These are phyloP conservation scores for Alternaria solani DNA, from an alignment of 2,329 filamentous ascomycete genomes.

Conservation along the genomic window DNA sequence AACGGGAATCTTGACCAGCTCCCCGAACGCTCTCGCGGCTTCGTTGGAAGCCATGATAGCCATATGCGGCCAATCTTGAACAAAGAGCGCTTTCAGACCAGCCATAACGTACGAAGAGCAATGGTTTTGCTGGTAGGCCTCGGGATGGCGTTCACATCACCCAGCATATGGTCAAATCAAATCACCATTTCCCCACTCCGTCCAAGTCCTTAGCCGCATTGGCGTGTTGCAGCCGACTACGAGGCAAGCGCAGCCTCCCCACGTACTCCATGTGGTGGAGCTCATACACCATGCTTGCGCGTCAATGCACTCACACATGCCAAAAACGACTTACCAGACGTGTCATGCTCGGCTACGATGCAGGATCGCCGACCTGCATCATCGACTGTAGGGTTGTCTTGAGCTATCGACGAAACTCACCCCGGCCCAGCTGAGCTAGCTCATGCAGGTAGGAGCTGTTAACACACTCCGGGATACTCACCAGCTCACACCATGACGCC, in stretches of 20 bases:
- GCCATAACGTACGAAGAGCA: background rate
- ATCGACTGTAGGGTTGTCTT: conserved; percentile 4
- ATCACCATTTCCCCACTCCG: conserved; percentile 2
- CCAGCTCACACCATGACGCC: conserved; percentile 6
- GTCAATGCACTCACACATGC: conserved; percentile 9
- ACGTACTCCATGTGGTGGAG: conserved; percentile 2
- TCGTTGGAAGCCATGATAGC: background rate
- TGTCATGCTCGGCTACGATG: conserved; percentile 4
- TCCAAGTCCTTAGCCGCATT: background rate
- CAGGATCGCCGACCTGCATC: conserved; percentile 20
- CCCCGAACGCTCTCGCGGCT: background rate
- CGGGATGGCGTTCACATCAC: background rate
- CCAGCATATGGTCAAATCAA: background rate
- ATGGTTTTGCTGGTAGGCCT: background rate
- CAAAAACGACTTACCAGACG: background rate
- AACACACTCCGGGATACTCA: background rate
- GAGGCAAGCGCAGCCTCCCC: conserved; percentile 7
- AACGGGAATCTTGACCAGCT: background rate
- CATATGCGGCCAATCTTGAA: background rate
- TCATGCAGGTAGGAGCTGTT: conserved; percentile 9
- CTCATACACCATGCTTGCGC: conserved; percentile 6
- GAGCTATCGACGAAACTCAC: conserved; percentile 10
- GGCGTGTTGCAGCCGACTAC: conserved; percentile 1
- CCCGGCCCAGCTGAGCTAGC: conserved; percentile 18
- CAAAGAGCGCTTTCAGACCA: background rate